These are phyloP conservation scores for Magnaporthiopsis incrustans DNA, from an alignment of 2,329 filamentous ascomycete species.

Conservation along the genomic window DNA sequence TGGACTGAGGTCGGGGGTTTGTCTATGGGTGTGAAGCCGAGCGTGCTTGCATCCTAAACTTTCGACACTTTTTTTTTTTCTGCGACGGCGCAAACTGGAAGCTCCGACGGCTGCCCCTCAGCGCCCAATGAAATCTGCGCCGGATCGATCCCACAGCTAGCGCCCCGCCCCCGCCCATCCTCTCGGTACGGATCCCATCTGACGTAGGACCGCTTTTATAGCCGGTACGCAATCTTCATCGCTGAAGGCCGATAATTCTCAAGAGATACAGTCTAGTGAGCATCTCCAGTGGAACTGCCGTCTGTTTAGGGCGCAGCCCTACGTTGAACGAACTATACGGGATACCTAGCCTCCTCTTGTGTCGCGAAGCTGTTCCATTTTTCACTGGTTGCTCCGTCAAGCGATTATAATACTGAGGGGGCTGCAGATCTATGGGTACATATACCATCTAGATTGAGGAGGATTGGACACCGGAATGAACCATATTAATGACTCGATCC, in stretches of 20 bases:
- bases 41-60: background rate
- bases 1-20: background rate
- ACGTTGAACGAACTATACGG: background rate
- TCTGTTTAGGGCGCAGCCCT: background rate
- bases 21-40: background rate
- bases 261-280: too few species aligned
- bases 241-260: too few species aligned
- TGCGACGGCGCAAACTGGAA: background rate
- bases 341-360: background rate
- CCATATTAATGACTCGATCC: too few species aligned
- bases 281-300: background rate
- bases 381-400: too few species aligned
- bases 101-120: background rate
- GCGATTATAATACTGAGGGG: too few species aligned
- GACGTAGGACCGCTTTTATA: background rate
- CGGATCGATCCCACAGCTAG: background rate
- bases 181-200: background rate
- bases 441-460: too few species aligned
- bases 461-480: too few species aligned
- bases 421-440: too few species aligned
- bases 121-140: background rate
- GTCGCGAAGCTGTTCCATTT: background rate
- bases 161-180: background rate
- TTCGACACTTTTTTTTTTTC: background rate
- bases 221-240: background rate